Conservation (phyloP, 345 rosid species). For the Aquilaria malaccensis region DNA sequence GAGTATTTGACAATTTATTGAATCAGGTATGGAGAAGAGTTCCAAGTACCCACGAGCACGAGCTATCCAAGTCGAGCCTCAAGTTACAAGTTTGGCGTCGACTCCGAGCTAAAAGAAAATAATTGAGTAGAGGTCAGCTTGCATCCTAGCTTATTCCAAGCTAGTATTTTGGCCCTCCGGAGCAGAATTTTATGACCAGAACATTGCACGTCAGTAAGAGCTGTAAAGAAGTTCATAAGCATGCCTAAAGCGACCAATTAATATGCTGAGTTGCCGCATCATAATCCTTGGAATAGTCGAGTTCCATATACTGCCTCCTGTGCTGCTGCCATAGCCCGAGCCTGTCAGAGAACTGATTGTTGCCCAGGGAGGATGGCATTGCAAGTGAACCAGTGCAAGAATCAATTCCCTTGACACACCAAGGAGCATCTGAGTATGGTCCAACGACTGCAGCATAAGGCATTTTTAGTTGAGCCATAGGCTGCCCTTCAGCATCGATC, state of each 20-base stretch:
- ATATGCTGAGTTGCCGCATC: slow-evolving; percentile 36
- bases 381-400: slow-evolving; percentile 23
- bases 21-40: no score
- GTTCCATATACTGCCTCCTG: slow-evolving; percentile 43
- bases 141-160: no score
- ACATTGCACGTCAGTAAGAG: no score
- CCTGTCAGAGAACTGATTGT: slow-evolving; percentile 33
- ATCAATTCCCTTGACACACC: slow-evolving; percentile 47
- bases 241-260: slow-evolving; percentile 51
- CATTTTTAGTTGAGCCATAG: slow-evolving; percentile 43
- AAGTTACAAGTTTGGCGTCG: no score
- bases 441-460: slow-evolving; percentile 30
- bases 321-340: slow-evolving; percentile 46
- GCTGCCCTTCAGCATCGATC: slow-evolving; percentile 30
- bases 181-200: no score
- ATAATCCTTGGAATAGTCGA: slow-evolving; percentile 44
- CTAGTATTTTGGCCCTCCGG: no score
- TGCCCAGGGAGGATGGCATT: slow-evolving; percentile 38
- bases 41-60: no score
- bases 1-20: no score
- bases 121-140: no score
- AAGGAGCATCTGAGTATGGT: slow-evolving; percentile 41
- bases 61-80: no score
- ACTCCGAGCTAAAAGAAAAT: no score
- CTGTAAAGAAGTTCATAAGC: no score